Evolutionary conservation across 257 asterid genomes (phyloP).

Genomic region (Rauvolfia tetraphylla): DNA sequence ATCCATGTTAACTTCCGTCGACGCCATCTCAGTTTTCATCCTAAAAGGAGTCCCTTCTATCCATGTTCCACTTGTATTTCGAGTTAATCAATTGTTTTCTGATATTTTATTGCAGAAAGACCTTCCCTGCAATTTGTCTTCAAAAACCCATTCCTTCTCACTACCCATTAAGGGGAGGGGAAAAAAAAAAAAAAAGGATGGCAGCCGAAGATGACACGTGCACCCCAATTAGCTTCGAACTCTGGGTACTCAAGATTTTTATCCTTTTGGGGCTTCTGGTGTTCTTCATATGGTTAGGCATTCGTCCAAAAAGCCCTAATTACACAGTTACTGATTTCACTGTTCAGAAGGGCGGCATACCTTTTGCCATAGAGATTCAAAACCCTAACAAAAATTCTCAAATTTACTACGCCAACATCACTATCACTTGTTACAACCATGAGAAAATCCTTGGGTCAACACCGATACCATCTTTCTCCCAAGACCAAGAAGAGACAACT

Average conservation of each 20-base stretch:
- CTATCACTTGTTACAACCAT: conserved; percentile 7
- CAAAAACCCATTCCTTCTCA: neutral
- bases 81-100: neutral
- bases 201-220: neutral
- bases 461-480: neutral
- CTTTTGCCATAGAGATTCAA: neutral
- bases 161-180: neutral
- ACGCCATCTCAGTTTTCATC: neutral
- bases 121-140: neutral
- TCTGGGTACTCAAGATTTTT: conserved; percentile 2
- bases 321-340: conserved; percentile 17
- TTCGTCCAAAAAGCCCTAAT: conserved; percentile 15
- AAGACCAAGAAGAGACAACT: conserved; percentile 7
- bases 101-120: neutral
- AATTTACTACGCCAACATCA: neutral
- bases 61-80: neutral
- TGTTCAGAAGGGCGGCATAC: conserved; percentile 5
- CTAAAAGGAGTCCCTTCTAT: conserved; percentile 6
- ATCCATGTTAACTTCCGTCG: neutral
- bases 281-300: conserved; percentile 20
- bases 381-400: conserved; percentile 22
- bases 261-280: conserved; percentile 10
- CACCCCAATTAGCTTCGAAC: neutral
- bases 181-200: no score
- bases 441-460: neutral